Evolutionary conservation across 2,329 filamentous ascomycete genomes (phyloP).

Genomic region (Sporothrix humicola): DNA sequence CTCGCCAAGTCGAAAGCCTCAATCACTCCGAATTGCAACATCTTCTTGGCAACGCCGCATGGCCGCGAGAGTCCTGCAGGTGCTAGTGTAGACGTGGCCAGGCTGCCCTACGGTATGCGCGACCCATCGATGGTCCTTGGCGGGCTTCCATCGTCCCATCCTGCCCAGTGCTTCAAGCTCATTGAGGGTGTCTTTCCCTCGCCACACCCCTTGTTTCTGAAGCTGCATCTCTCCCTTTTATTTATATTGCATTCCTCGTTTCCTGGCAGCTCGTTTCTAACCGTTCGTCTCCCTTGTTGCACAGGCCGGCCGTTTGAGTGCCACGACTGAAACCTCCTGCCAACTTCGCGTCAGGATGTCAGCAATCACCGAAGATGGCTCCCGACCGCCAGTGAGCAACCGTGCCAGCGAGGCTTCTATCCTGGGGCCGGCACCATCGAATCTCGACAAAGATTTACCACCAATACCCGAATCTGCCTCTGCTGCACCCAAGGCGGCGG

Average conservation of each 20-base stretch:
- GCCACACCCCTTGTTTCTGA: neutral
- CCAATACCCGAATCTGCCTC: constrained; percentile 35
- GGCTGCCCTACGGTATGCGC: constrained; percentile 27
- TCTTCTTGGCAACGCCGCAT: constrained; percentile 28
- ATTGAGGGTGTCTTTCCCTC: neutral
- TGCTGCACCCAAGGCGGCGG: neutral
- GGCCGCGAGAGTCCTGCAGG: constrained; percentile 29
- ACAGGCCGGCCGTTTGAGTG: constrained; percentile 20
- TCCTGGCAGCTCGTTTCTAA: neutral
- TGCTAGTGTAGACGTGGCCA: constrained; percentile 24
- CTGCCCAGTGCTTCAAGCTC: neutral
- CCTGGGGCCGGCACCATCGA: neutral
- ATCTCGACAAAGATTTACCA: constrained; percentile 37
- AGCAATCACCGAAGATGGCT: constrained; percentile 8
- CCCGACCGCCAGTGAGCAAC: constrained; percentile 19
- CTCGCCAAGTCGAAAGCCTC: no score
- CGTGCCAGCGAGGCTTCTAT: constrained; percentile 3
- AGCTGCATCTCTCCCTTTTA: neutral
- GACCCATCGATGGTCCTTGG: neutral
- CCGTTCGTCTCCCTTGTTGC: neutral
- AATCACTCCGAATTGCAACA: neutral
- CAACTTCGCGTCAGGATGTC: constrained; percentile 24
- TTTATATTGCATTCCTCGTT: neutral
- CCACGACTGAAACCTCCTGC: constrained; percentile 7
- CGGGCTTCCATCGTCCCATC: constrained; percentile 1